A percentile compares a stretch with the other conserved stretches of the same genome.
Evolutionary conservation across 306 rosid species (phyloP).

Genomic region (Mucuna pruriens): DNA sequence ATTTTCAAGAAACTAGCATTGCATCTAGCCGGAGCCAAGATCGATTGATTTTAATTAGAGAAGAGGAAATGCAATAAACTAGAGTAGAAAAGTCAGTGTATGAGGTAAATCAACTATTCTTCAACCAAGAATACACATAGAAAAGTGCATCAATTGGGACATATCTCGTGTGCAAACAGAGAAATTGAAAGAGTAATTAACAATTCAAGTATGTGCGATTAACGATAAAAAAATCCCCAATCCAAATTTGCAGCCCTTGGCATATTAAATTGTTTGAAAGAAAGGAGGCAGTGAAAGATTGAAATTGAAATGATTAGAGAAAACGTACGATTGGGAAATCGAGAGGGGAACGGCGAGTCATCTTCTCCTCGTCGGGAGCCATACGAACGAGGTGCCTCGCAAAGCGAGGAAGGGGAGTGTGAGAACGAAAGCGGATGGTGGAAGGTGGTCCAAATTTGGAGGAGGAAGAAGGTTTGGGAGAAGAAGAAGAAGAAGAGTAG

Average conservation of each 20-base stretch:
- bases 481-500: slow-evolving; percentile 23
- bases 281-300: background rate
- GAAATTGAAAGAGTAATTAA: background rate
- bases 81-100: background rate
- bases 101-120: background rate
- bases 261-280: background rate
- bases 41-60: background rate
- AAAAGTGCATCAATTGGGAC: background rate
- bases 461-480: slow-evolving; percentile 25
- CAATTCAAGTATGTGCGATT: background rate
- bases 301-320: background rate
- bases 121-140: background rate
- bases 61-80: background rate
- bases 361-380: slow-evolving; percentile 88
- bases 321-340: slow-evolving; percentile 75
- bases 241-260: background rate
- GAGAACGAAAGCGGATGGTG: slow-evolving; percentile 14
- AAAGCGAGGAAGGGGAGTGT: slow-evolving; percentile 22
- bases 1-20: background rate
- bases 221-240: background rate
- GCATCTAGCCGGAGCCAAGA: background rate
- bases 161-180: background rate
- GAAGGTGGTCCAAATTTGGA: slow-evolving; percentile 10
- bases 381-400: slow-evolving; percentile 62
- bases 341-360: slow-evolving; percentile 86